Evolutionary conservation across 106 monocot species (phyloP).

Genomic region (Triglochin maritima): DNA sequence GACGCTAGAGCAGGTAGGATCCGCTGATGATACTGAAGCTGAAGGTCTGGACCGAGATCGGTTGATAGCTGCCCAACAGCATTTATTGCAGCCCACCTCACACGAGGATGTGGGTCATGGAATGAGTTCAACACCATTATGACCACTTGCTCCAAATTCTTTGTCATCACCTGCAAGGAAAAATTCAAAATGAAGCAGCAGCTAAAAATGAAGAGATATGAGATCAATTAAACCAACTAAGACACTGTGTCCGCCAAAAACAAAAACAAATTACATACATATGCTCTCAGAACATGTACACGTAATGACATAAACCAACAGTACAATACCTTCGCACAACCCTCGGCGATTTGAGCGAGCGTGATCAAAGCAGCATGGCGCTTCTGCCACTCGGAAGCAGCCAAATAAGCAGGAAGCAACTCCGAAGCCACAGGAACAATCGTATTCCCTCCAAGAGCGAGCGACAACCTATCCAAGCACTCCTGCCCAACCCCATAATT

Average conservation of each 20-base stretch:
- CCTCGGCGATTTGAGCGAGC: constrained; percentile 96
- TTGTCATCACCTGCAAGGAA: constrained; percentile 68
- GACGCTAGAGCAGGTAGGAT: constrained; percentile 83
- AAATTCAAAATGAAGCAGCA: constrained; percentile 4
- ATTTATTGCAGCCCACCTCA: constrained; percentile 96
- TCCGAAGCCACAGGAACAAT: constrained; percentile 86
- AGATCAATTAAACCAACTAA: no score
- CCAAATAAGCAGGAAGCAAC: constrained; percentile 49
- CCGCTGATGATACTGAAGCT: constrained; percentile 67
- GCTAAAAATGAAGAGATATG: not conserved
- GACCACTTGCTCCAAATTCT: constrained; percentile 88
- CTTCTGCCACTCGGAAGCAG: constrained; percentile 97
- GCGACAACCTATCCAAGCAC: constrained; percentile 71
- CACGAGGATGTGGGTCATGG: constrained; percentile 80
- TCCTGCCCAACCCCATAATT: constrained; percentile 87
- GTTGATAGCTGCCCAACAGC: constrained; percentile 91
- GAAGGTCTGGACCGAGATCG: constrained; percentile 86
- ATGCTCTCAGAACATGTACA: no score
- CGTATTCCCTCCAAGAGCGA: constrained; percentile 85
- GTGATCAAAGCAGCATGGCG: constrained; percentile 88
- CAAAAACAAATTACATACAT: no score
- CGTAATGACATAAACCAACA: no score
- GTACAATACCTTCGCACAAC: constrained; percentile 70
- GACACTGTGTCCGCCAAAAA: no score
- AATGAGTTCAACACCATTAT: constrained; percentile 79